phyloP scores from a whole-genome alignment of 164 flowering plant species.

The Kingdonia uniflora region DNA sequence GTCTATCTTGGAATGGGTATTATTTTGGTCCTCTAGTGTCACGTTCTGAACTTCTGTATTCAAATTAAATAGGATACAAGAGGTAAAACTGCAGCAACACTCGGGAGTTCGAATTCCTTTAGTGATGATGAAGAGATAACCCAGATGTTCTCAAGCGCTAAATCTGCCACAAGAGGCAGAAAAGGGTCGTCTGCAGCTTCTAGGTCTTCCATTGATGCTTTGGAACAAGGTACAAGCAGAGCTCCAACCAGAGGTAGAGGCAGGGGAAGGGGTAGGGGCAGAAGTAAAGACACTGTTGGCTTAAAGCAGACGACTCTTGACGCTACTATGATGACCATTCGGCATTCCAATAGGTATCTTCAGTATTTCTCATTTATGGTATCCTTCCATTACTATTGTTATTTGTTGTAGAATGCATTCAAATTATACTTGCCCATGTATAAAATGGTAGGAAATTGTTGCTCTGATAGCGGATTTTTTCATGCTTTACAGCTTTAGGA shows the following conservation, averaged over 20 bases:
- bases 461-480: too few relatives aligned
- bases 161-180: slow-evolving; percentile 41
- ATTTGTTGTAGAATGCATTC: too few relatives aligned
- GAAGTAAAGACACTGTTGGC: slow-evolving; percentile 24
- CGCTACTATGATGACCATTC: slow-evolving; percentile 40
- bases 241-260: slow-evolving; percentile 59
- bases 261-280: slow-evolving; percentile 45
- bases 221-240: slow-evolving; percentile 30
- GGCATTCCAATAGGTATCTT: slow-evolving; percentile 58
- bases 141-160: slow-evolving; percentile 30
- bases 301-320: slow-evolving; percentile 93
- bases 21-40: slow-evolving; percentile 4
- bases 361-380: too few relatives aligned
- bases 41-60: slow-evolving; percentile 8
- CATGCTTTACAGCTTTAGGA: too few relatives aligned
- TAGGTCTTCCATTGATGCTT: slow-evolving; percentile 37
- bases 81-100: slow-evolving; percentile 35
- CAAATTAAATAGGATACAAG: slow-evolving; percentile 37
- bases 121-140: slow-evolving; percentile 87
- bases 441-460: too few relatives aligned
- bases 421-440: too few relatives aligned
- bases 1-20: too few relatives aligned
- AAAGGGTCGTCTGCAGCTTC: slow-evolving; percentile 36
- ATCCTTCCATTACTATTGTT: too few relatives aligned
- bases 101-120: slow-evolving; percentile 51